Base-by-base conservation (phyloP, 805 yeast genomes). In the Yarrowia sp. region DNA sequence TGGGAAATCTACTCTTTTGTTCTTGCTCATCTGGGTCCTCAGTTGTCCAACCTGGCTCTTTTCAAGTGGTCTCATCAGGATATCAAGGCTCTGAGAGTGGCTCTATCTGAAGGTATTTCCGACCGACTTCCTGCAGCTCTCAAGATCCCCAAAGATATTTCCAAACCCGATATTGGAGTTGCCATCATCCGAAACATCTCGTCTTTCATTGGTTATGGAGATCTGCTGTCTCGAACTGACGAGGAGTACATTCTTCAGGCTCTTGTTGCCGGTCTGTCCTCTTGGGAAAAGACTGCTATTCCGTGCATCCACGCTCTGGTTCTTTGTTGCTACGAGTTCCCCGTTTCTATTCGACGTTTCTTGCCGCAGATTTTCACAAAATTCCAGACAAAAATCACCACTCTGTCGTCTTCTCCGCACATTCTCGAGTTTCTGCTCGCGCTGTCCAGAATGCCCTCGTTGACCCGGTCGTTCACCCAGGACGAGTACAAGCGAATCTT, bases 401-500 rank as follows among this genome's bases (percentile, higher is more conserved):
- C 85, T 68, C 80, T 86, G 0, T 84, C 83, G 68, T 85, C 93
- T 2, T 81, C 87, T 67, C 83, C 90, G 5, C 92, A 88, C 67
- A 86, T 89, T 33, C 75, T 92, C 66, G 96, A 91, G 71, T 88
- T 92, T 68, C 76, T 91, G 64, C 74, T 85, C 67, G 82, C 90
- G 0, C 75, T 92, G 41, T 81, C 89, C 0, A 81, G 87, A 64
- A 80, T 88, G 44, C 92, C 93, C 0, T 74, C 83, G 1, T 74
- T 90, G 65, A 85, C 89, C 0, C 81, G 90, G 1, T 87, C 87
- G 70, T 87, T 90, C 71, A 88, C 89, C 3, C 80, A 81, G 19
- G 95, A 89, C 58, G 96, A 91, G 69, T 88, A 81, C 72, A 87
- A 86, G 70, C 79, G 92, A 52, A 90, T 90, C 2, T 89, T 91